Conservation (phyloP, 2,329 filamentous ascomycete species). For the Ustilaginoidea virens region DNA sequence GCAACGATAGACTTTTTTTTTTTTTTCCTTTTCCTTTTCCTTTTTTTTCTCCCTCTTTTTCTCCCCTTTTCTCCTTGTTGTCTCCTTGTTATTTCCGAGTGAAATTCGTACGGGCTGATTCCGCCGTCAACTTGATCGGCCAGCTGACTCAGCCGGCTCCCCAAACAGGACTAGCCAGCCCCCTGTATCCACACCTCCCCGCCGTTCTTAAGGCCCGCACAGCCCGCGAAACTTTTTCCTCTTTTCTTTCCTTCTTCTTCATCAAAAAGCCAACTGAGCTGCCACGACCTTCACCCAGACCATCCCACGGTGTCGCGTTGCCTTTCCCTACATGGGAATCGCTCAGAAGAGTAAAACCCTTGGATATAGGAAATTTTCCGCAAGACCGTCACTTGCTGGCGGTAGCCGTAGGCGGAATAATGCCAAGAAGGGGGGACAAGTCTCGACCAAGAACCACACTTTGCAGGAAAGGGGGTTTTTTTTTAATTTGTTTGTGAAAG, state of each 20-base stretch:
- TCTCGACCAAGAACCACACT: no score
- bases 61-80: no score
- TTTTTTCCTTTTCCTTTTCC: no score
- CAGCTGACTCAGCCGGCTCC: conserved; percentile 3
- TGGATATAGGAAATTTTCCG: conserved; percentile 49
- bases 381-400: conserved; percentile 17
- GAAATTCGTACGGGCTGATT: no score
- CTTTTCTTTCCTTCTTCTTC: conserved; percentile 24
- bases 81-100: no score
- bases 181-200: neutral
- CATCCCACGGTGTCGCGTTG: conserved; percentile 45
- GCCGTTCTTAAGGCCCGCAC: conserved; percentile 11
- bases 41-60: no score
- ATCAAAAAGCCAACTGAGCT: conserved; percentile 50
- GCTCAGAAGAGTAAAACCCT: conserved; percentile 44
- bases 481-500: no score
- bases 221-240: conserved; percentile 14
- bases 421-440: conserved; percentile 46
- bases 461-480: neutral
- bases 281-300: conserved; percentile 47
- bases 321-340: conserved; percentile 33
- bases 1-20: no score
- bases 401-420: conserved; percentile 31
- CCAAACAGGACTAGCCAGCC: conserved; percentile 10
- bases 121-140: neutral